Base-by-base conservation (phyloP, 306 rosid species). In the Abrus precatorius region DNA sequence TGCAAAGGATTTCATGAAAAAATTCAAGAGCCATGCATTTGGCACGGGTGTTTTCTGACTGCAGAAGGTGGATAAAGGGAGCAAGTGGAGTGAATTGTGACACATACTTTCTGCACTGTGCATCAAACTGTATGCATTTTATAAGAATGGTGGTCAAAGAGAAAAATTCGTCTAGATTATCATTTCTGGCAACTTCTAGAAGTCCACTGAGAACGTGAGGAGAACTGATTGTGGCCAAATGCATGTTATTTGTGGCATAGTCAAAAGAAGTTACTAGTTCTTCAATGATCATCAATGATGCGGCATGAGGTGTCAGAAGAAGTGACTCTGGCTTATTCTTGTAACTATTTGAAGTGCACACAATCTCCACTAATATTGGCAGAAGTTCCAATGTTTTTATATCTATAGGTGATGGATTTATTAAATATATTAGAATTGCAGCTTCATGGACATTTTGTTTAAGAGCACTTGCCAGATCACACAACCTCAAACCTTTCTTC, bases 371-470 rank as follows among this genome's bases (percentile, higher is more conserved):
- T 50, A 92, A 59, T 45, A 90, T 82, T n/a, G 97, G 97, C 60
- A 92, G 76, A 64, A 92, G 89, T 71, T 90, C 93, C 60, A 89
- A 64, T 28, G 88, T 84, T 82, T 90, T 89, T 32, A 92, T 86
- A 80, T 92, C 97, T 69, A 82, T 62, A 59, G 95, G 95, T 47
- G 95, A 86, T 79, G 95, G 97, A 74, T 91, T 89, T 84, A 92
- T 89, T 34, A 92, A 84, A 79, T 89, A 89, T 74, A 90, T 89
- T 10, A 92, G 89, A 77, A 87, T 84, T 72, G 92, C 95, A 9
- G 97, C 97, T 85, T 92, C 97, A 3, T 90, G 89, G 52, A 92
- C 91, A 80, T 92, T 89, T 82, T 87, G 90, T 76, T 87, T 92
- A 33, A 92, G 92, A 79, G 97, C 97, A 75, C 88, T 83, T 69